Evolutionary conservation across 2,329 filamentous ascomycete species (phyloP).

Genomic region (Apiospora marii): DNA sequence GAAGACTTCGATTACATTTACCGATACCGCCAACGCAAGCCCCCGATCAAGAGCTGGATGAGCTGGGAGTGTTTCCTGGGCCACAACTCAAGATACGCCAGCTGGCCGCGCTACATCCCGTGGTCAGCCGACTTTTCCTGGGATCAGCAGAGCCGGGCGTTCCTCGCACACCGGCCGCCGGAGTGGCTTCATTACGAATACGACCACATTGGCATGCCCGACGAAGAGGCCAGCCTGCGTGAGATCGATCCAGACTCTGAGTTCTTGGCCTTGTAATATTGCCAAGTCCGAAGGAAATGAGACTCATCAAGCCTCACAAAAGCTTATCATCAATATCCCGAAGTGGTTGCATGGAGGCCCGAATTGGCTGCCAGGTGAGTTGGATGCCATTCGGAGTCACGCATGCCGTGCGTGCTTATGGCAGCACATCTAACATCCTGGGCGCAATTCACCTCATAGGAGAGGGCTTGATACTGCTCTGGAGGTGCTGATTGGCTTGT

Average conservation of each 20-base stretch:
- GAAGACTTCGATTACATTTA: constrained; percentile 27
- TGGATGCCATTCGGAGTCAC: background rate
- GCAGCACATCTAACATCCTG: background rate
- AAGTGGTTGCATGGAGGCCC: background rate
- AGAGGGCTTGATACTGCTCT: background rate
- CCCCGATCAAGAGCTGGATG: constrained; percentile 25
- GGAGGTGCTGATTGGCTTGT: background rate
- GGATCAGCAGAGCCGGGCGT: constrained; percentile 23
- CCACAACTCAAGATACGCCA: background rate
- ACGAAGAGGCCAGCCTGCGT: constrained; percentile 19
- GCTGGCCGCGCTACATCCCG: constrained; percentile 27
- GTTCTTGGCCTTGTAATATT: constrained; percentile 22
- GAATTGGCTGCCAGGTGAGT: background rate
- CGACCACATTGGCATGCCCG: constrained; percentile 24
- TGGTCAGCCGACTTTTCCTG: constrained; percentile 26
- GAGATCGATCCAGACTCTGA: constrained; percentile 27
- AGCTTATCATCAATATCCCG: background rate
- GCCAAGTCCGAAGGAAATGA: background rate
- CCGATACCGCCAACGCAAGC: constrained; percentile 26
- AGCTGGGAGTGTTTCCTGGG: constrained; percentile 26
- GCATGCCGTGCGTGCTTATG: background rate
- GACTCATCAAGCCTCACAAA: background rate
- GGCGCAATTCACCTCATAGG: background rate
- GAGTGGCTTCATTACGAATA: constrained; percentile 28
- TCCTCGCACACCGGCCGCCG: constrained; percentile 19